Conservation (phyloP, 2,329 filamentous ascomycete genomes). For the Colletotrichum limetticola region DNA sequence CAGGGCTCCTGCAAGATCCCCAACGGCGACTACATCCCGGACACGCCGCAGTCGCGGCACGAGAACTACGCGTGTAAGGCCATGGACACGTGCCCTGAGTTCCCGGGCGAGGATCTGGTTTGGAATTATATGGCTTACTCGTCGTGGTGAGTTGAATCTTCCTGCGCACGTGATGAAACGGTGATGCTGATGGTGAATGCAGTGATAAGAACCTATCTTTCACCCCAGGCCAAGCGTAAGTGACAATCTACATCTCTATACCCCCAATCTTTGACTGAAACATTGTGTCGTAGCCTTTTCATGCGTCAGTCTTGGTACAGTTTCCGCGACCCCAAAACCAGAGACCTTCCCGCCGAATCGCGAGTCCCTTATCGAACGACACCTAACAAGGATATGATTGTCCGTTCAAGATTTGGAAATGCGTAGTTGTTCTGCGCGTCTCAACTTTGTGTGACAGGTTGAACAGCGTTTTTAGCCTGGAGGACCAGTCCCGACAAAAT, state of each 20-base stretch:
- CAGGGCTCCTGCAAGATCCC: background rate
- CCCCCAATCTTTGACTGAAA: background rate
- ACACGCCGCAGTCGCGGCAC: background rate
- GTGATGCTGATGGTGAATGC: background rate
- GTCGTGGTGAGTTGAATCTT: background rate
- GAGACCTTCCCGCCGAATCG: background rate
- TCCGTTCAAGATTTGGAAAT: background rate
- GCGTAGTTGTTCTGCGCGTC: background rate
- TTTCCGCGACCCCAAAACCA: background rate
- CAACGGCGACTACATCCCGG: background rate
- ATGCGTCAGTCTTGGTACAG: conserved; percentile 2
- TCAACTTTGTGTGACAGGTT: background rate
- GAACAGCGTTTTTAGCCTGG: background rate
- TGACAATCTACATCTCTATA: background rate
- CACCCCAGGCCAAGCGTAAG: conserved; percentile 2
- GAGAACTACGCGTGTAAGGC: background rate
- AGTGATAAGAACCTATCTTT: background rate
- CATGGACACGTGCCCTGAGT: background rate
- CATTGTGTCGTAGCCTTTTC: background rate
- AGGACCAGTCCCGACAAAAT: background rate
- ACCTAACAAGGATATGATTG: background rate
- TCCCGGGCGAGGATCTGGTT: background rate
- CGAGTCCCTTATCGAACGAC: background rate
- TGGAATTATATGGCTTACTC: conserved; percentile 10
- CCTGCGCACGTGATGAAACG: too few relatives aligned